Conservation (phyloP, 306 rosid species). For the Gynostemma pentaphyllum region DNA sequence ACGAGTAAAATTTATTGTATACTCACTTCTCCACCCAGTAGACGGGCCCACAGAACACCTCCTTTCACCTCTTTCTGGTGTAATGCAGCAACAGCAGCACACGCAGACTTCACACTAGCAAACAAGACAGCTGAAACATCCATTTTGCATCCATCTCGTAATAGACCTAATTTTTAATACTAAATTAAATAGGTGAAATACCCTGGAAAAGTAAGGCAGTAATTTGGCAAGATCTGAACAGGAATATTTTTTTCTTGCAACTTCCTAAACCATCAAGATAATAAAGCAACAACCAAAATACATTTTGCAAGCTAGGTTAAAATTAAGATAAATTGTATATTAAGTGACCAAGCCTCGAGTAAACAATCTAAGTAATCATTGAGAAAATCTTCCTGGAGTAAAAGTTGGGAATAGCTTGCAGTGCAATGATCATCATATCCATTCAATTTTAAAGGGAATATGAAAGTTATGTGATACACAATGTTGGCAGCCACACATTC, state of each 20-base stretch:
- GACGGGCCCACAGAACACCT: slow-evolving; percentile 83
- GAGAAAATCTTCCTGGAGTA: neutral
- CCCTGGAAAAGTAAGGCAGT: neutral
- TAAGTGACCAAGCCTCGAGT: neutral
- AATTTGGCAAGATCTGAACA: neutral
- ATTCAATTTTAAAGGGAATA: neutral
- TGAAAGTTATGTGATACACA: neutral
- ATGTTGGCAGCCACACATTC: neutral
- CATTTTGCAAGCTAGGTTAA: neutral
- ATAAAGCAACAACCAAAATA: neutral
- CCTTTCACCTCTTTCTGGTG: slow-evolving; percentile 67
- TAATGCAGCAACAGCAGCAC: slow-evolving; percentile 59
- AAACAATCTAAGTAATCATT: neutral
- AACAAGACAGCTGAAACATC: slow-evolving; percentile 83
- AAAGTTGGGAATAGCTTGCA: neutral
- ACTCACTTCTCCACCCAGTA: slow-evolving; percentile 90
- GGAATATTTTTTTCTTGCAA: neutral
- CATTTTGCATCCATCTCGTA: slow-evolving; percentile 81
- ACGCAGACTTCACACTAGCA: slow-evolving; percentile 84
- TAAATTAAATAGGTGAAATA: slow-evolving; percentile 6
- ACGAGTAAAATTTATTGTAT: neutral
- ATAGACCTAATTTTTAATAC: slow-evolving; percentile 42
- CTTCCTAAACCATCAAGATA: neutral
- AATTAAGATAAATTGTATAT: neutral
- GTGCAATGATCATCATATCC: neutral